Evolutionary conservation across 2,329 filamentous ascomycete genomes (phyloP).

Genomic region (Trichoderma harzianum): DNA sequence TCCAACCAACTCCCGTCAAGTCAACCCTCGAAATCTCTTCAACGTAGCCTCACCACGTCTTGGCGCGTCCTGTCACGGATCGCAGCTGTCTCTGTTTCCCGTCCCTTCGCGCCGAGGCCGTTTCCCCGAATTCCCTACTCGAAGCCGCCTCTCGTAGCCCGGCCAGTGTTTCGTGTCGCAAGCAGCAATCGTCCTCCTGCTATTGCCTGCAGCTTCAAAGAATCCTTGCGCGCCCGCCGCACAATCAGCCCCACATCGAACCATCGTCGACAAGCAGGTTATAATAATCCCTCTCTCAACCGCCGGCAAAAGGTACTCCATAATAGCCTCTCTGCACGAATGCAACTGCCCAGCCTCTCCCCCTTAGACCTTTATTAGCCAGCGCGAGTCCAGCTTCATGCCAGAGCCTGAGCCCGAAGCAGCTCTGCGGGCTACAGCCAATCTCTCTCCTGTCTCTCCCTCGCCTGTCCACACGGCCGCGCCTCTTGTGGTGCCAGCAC

Average conservation of each 20-base stretch:
- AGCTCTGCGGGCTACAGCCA: constrained; percentile 50
- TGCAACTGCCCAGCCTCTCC: constrained; percentile 9
- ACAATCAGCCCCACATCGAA: constrained; percentile 17
- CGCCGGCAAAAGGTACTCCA: constrained; percentile 7
- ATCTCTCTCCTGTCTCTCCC: constrained; percentile 51
- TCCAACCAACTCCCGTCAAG: constrained; percentile 5
- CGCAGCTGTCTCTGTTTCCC: background rate
- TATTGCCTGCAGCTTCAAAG: constrained; percentile 12
- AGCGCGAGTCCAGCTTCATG: constrained; percentile 11
- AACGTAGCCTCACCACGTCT: background rate
- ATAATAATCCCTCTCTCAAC: constrained; percentile 10
- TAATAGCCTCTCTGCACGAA: constrained; percentile 13
- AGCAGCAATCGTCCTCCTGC: background rate
- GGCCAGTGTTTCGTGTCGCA: constrained; percentile 1
- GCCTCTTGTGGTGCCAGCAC: constrained; percentile 45
- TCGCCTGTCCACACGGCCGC: constrained; percentile 46
- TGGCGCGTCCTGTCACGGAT: background rate
- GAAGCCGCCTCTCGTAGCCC: constrained; percentile 3
- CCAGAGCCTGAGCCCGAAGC: constrained; percentile 31
- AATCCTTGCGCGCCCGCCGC: constrained; percentile 11
- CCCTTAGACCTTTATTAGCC: constrained; percentile 4
- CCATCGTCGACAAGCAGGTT: constrained; percentile 14
- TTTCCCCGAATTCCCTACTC: background rate
- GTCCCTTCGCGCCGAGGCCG: background rate
- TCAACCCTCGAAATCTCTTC: background rate